Evolutionary conservation across 352 stramenopile species (phyloP), one percentile per base, ranked within the genome.

Genomic region (Saprolegnia parasitica): DNA sequence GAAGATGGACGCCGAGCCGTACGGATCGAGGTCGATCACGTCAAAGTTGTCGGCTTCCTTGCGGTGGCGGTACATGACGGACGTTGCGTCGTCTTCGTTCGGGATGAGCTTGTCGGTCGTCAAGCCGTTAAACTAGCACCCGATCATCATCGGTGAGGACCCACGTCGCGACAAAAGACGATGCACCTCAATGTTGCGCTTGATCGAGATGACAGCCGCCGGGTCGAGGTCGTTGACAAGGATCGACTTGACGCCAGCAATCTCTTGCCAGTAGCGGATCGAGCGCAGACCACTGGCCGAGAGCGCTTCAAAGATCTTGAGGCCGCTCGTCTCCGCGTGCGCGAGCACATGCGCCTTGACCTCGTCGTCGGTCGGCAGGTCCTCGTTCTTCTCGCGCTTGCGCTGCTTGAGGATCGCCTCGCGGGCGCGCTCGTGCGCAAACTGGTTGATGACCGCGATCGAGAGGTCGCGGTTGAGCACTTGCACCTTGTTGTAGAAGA

Each of bases 1-100:
- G 79, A 99, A 99, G 37, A 98, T 98, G 24, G 96, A 97, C 18
- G 97, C 96, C 20, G 92, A 98, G 39, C 98, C 98, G 76, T 99
- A 99, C 45, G 98, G 98, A 78, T 99, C 98, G 29, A 99, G 77
- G 75, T 99, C 98, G 77, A 99, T 98, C 42, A 99, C 97, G 77
- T 99, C 97, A 73, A 98, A 99, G 71, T 98, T 93, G 56, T 97
- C 82, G 11, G 78, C 80, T 4, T 88, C 81, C 71, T 90, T 96
- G 74, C 81, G 88, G 80, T 87, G 81, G 72, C 83, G 89, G 71
- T 84, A 94, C 88, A 96, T 95, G 74, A 96, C 86, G 61, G 93
- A 83, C 13, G 86, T 95, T 18, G 88, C 88, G 54, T 96, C 86
- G 4, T 83, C 87, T 65, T 91, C 82, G 73, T 94, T 93, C 26